phyloP scores from a whole-genome alignment of 176 grass and related monocot genomes.

The Oryza glaberrima region DNA sequence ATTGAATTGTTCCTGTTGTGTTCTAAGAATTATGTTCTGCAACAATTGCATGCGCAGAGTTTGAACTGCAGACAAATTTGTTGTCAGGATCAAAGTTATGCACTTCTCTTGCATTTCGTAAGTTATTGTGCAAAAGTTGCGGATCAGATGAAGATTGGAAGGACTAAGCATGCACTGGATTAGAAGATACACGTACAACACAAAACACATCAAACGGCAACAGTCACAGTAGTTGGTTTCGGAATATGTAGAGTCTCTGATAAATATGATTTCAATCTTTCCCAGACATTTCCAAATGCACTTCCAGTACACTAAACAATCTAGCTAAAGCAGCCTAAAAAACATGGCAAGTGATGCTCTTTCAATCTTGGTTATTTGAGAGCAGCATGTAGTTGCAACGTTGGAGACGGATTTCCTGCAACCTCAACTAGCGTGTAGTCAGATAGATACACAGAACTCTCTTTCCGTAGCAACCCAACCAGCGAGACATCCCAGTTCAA shows the following conservation, averaged over 20 bases:
- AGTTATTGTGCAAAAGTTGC: too few species aligned
- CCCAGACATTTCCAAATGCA: neutral
- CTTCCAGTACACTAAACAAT: too few species aligned
- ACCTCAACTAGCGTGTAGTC: neutral
- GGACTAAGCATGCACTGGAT: neutral
- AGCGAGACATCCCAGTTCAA: conserved; percentile 78
- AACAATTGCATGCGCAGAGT: too few species aligned
- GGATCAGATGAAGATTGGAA: too few species aligned
- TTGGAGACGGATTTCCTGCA: neutral
- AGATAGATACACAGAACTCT: neutral
- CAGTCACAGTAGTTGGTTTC: neutral
- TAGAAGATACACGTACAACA: neutral
- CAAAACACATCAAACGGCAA: neutral
- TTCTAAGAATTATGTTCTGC: too few species aligned
- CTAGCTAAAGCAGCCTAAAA: too few species aligned
- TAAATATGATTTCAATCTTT: neutral
- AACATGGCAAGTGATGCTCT: too few species aligned
- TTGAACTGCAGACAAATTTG: too few species aligned
- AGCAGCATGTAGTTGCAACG: too few species aligned
- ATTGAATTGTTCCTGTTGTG: too few species aligned
- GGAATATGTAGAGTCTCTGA: neutral
- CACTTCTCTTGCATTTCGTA: too few species aligned
- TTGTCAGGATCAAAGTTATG: too few species aligned
- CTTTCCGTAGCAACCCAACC: neutral
- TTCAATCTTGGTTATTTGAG: neutral